Evolutionary conservation across 345 rosid species (phyloP), one percentile per base, ranked within the genome.

Genomic region (Lagerstroemia speciosa): DNA sequence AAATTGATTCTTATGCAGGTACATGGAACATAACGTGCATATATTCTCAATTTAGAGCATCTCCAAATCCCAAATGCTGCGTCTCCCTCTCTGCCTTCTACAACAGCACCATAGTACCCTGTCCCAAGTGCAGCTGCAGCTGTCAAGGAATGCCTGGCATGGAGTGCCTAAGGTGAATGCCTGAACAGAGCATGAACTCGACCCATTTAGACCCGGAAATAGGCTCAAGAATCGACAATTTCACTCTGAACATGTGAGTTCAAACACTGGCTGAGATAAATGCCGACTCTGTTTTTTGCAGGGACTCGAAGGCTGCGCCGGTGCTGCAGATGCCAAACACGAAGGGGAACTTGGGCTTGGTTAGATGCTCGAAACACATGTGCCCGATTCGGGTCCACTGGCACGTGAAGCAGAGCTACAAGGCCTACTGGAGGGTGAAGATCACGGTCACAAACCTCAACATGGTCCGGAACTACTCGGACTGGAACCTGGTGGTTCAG

Each of bases 321-420:
- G 43, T 79, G 69, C 40, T 85, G 70, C 77, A 69, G 36, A 81
- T 86, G 69, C 79, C 76, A 30, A 84, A 78, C 0, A 69, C 66
- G 8, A 78, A 55, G 38, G 90, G 77, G 70, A 62, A 37, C 38
- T 26, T 75, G 1, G 78, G 86, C 20, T 50, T 86, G 11, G 96
- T 89, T 4, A 72, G 78, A 62, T 93, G 98, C 36, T 33, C 96
- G 1, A 62, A 68, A 6, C 97, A 93, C 69, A 84, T 85, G 92
- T 93, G 98, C 76, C 98, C 97, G 0, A 77, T 89, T 29, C 68
- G 76, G 43, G 82, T 90, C 16, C 98, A 90, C 69, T 93, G 98
- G 98, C 98, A 93, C 33, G 83, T 93, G n/a, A 93, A 90, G 75
- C 83, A 86, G 61, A 89, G 85, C 72, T 93, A 93, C 76, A 85